Percentiles rank a stretch among this genome's conserved stretches.
Conservation (phyloP, 2,329 filamentous ascomycete genomes). For the Rhinocladiella similis region DNA sequence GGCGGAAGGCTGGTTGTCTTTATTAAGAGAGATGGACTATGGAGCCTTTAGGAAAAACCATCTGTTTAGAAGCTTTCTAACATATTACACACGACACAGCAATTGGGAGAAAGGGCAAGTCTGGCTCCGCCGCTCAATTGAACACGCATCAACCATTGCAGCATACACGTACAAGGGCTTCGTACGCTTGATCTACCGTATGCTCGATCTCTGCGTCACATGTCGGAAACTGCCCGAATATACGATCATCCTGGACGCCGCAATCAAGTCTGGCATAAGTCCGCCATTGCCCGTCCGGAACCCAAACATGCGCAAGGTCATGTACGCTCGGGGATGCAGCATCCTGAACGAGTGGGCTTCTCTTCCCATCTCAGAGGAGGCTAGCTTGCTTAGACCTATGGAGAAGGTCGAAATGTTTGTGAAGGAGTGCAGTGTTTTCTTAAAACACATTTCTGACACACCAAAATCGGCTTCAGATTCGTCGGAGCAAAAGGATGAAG, state of each 20-base stretch:
- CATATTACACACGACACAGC: constrained; percentile 18
- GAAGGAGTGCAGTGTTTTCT: constrained; percentile 7
- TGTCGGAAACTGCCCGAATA: constrained; percentile 25
- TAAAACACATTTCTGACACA: constrained; percentile 7
- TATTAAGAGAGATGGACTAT: constrained; percentile 18
- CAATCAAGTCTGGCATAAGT: constrained; percentile 18
- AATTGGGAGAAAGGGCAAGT: constrained; percentile 26
- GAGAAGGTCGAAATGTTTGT: constrained; percentile 16
- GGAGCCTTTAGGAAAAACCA: constrained; percentile 15
- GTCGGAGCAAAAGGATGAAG: background rate
- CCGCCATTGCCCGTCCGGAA: constrained; percentile 8
- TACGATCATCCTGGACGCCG: constrained; percentile 22
- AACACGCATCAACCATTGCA: constrained; percentile 19
- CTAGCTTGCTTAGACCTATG: background rate
- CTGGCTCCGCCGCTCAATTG: constrained; percentile 22
- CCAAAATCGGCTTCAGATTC: background rate
- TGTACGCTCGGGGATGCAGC: constrained; percentile 15
- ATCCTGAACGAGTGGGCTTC: constrained; percentile 23
- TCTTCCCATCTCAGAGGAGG: constrained; percentile 10
- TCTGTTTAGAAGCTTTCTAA: constrained; percentile 24
- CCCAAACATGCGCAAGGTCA: constrained; percentile 11
- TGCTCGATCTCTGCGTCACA: constrained; percentile 27
- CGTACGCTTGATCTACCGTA: constrained; percentile 24
- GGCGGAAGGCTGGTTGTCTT: constrained; percentile 27
- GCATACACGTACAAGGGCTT: constrained; percentile 13